These are phyloP conservation scores for Elymus sibiricus DNA, from an alignment of 176 grass and related monocot genomes.

Conservation along the genomic window DNA sequence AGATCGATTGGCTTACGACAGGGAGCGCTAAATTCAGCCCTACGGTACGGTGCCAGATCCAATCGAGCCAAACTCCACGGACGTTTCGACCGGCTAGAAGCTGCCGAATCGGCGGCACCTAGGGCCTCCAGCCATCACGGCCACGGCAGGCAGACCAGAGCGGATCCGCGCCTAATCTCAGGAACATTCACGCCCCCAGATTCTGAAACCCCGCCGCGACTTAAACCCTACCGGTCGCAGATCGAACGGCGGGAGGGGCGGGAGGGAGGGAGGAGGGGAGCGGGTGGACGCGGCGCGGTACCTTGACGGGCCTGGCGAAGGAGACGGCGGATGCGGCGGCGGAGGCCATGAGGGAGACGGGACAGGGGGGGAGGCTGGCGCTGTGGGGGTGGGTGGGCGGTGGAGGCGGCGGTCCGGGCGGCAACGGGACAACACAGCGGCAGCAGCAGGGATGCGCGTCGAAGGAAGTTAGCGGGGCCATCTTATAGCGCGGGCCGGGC, in stretches of 20 bases:
- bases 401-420: not conserved
- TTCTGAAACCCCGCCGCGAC: not conserved
- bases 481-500: slow-evolving; percentile 23
- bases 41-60: not conserved
- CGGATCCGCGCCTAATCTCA: not conserved
- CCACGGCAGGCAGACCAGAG: too few species aligned
- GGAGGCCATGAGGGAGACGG: slow-evolving; percentile 29
- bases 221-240: not conserved
- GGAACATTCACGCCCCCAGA: not conserved
- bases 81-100: not conserved
- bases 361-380: not conserved
- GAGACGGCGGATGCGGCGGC: slow-evolving; percentile 38
- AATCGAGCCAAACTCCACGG: not conserved
- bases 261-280: too few species aligned
- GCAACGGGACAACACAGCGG: not conserved
- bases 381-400: not conserved
- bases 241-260: not conserved
- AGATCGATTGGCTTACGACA: not conserved
- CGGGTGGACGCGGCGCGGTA: not conserved
- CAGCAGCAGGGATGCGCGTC: too few species aligned
- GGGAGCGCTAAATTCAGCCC: not conserved
- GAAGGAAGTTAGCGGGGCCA: too few species aligned
- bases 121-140: not conserved
- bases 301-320: slow-evolving; percentile 43
- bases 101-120: not conserved